Percentiles rank a stretch among this genome's conserved stretches.
Evolutionary conservation across 352 stramenopile genomes (phyloP).

Genomic region (Pythium apleroticum): DNA sequence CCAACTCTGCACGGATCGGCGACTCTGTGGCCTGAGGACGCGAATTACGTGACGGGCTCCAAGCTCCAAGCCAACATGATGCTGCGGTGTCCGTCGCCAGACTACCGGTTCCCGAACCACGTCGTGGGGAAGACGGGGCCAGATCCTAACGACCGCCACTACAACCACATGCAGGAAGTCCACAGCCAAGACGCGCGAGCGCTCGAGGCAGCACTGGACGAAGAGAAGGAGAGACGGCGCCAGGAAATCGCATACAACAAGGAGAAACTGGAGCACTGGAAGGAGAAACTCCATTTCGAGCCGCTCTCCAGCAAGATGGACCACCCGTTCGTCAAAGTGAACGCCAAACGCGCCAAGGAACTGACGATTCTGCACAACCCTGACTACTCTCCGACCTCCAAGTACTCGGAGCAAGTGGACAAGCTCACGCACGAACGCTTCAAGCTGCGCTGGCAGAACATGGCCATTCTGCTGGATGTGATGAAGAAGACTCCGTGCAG

Average conservation of each 20-base stretch:
- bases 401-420: slow-evolving; percentile 36
- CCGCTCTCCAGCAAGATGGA: slow-evolving; percentile 44
- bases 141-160: slow-evolving; percentile 25
- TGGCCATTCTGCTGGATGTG: slow-evolving; percentile 44
- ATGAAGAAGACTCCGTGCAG: slow-evolving; percentile 60
- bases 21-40: slow-evolving; percentile 51
- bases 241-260: slow-evolving; percentile 39
- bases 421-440: slow-evolving; percentile 41
- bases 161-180: slow-evolving; percentile 25
- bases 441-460: slow-evolving; percentile 46
- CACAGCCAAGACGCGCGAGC: slow-evolving; percentile 30
- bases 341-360: slow-evolving; percentile 33
- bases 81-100: slow-evolving; percentile 46
- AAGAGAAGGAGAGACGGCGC: slow-evolving; percentile 33
- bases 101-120: slow-evolving; percentile 34
- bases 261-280: slow-evolving; percentile 40
- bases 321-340: slow-evolving; percentile 43
- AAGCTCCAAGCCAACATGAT: slow-evolving; percentile 34
- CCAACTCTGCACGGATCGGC: slow-evolving; percentile 43
- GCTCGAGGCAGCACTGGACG: slow-evolving; percentile 34
- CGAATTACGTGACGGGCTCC: slow-evolving; percentile 41
- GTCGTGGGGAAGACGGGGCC: slow-evolving; percentile 23
- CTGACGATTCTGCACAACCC: slow-evolving; percentile 54
- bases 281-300: slow-evolving; percentile 44
- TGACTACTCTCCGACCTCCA: slow-evolving; percentile 40